Percentiles rank a stretch among this genome's conserved stretches.
Conservation (phyloP, 768 basidiomycete species). For the Pisolithus sp. region DNA sequence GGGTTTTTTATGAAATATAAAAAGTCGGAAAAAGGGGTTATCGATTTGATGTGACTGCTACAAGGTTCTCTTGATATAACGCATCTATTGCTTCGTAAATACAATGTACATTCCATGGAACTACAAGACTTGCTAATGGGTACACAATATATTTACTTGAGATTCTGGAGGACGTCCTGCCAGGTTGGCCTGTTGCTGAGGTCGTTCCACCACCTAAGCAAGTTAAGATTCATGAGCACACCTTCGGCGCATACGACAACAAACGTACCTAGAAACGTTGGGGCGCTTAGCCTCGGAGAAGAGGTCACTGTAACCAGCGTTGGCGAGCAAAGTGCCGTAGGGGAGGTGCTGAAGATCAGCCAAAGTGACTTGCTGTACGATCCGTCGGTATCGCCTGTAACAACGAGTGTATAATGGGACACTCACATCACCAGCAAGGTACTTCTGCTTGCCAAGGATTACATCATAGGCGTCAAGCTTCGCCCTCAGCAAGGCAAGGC, state of each 20-base stretch:
- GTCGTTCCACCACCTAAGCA: conserved; percentile 47
- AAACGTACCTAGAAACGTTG: conserved; percentile 38
- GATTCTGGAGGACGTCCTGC: conserved; percentile 12
- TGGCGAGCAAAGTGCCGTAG: conserved; percentile 29
- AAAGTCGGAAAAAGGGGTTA: no score
- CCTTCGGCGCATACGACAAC: no score
- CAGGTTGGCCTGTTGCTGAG: conserved; percentile 40
- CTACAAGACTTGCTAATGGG: no score
- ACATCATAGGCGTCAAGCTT: conserved; percentile 47
- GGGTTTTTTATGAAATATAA: no score
- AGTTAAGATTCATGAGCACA: not conserved
- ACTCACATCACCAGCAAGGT: conserved; percentile 51
- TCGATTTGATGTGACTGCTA: no score
- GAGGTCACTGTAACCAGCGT: conserved; percentile 24
- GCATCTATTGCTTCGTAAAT: no score
- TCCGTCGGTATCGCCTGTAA: not conserved
- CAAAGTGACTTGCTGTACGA: conserved; percentile 37
- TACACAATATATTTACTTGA: not conserved
- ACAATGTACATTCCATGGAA: no score
- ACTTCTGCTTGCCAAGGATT: conserved; percentile 49
- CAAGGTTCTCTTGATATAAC: no score
- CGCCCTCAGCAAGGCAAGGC: conserved; percentile 15
- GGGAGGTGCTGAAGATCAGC: conserved; percentile 57
- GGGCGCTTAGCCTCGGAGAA: conserved; percentile 29
- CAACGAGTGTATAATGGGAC: not conserved